phyloP scores from a whole-genome alignment of 495 filamentous ascomycete species.

The Aspergillus diversus region DNA sequence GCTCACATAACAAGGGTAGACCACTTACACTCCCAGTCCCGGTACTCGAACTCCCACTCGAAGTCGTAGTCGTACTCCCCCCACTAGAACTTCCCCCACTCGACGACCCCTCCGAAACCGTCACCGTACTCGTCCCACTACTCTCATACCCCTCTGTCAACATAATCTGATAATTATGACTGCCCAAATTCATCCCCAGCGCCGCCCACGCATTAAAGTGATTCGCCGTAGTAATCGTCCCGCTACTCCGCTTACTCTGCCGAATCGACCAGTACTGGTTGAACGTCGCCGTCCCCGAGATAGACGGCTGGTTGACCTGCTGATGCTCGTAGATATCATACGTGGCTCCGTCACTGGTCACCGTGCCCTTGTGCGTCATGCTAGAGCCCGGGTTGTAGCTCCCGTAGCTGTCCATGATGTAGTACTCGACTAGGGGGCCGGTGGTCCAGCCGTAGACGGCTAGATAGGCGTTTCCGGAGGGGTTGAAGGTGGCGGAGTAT shows the following conservation, averaged over 20 bases:
- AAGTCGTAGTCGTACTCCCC: neutral
- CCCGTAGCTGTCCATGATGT: slow-evolving; percentile 63
- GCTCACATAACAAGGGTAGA: too few relatives aligned
- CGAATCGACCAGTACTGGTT: slow-evolving; percentile 66
- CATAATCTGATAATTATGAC: slow-evolving; percentile 63
- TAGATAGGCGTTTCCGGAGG: slow-evolving; percentile 64
- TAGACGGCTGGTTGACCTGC: slow-evolving; percentile 63
- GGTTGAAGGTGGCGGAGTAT: slow-evolving; percentile 57
- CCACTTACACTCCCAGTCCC: neutral
- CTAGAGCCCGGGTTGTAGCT: slow-evolving; percentile 53
- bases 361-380: slow-evolving; percentile 53
- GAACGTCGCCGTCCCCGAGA: slow-evolving; percentile 63
- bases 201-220: slow-evolving; percentile 67
- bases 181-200: slow-evolving; percentile 51
- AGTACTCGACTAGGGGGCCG: slow-evolving; percentile 65
- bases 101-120: slow-evolving; percentile 33
- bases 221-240: slow-evolving; percentile 54
- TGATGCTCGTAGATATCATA: slow-evolving; percentile 66
- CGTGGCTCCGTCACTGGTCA: slow-evolving; percentile 37
- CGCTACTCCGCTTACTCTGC: slow-evolving; percentile 53
- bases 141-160: slow-evolving; percentile 61
- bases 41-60: neutral
- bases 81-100: neutral
- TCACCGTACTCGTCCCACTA: slow-evolving; percentile 54
- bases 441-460: slow-evolving; percentile 66